Percentiles rank a stretch among this genome's conserved stretches.
These are phyloP conservation scores for Cordyceps cateniannulata DNA, from an alignment of 2,329 filamentous ascomycete species.

Conservation along the genomic window DNA sequence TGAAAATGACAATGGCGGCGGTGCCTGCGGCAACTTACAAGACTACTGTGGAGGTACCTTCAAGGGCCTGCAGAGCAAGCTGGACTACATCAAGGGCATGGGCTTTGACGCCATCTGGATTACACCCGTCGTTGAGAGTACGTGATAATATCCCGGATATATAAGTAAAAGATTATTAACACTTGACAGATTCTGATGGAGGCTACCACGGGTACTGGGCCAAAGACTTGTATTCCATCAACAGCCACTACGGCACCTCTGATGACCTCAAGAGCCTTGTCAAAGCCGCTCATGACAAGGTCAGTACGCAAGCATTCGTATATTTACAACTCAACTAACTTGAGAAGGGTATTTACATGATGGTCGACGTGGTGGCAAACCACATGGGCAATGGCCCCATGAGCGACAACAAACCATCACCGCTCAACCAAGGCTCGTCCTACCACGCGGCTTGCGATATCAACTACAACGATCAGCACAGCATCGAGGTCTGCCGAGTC, in stretches of 20 bases:
- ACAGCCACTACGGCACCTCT: constrained; percentile 51
- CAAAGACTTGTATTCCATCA: constrained; percentile 44
- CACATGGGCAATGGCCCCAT: constrained; percentile 51
- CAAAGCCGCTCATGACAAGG: constrained; percentile 50
- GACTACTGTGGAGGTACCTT: constrained; percentile 57
- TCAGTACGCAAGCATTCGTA: constrained; percentile 19
- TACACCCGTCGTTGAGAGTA: constrained; percentile 46
- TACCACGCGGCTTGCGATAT: constrained; percentile 56
- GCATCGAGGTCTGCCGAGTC: constrained; percentile 44
- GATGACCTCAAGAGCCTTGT: constrained; percentile 53
- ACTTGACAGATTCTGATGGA: constrained; percentile 25
- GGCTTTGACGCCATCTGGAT: constrained; percentile 55
- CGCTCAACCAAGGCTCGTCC: constrained; percentile 46
- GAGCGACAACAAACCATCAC: constrained; percentile 32
- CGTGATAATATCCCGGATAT: constrained; percentile 14
- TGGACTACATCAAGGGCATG: constrained; percentile 58
- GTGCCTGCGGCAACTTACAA: constrained; percentile 32
- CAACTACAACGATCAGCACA: constrained; percentile 45
- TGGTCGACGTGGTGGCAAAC: constrained; percentile 56
- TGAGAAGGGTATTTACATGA: constrained; percentile 40
- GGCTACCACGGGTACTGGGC: constrained; percentile 54
- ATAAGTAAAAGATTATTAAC: neutral
- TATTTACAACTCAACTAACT: neutral
- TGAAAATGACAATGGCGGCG: constrained; percentile 35
- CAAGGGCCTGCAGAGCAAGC: constrained; percentile 48